Evolutionary conservation across 2,329 filamentous ascomycete genomes (phyloP).

Genomic region (Alternaria atra): DNA sequence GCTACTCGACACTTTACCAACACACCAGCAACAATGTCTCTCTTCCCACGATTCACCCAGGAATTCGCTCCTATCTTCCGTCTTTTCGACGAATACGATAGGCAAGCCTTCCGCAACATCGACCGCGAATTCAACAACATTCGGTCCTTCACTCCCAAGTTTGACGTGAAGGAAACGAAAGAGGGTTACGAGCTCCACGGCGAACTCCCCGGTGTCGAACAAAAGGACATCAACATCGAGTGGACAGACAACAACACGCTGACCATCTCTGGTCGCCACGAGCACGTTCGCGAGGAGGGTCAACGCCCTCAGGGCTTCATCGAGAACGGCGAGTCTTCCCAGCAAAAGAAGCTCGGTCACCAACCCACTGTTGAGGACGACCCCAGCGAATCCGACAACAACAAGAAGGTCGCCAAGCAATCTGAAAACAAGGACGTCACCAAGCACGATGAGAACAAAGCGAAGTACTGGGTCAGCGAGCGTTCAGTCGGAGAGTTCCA

Average conservation of each 20-base stretch:
- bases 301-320: slow-evolving; percentile 59
- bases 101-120: slow-evolving; percentile 41
- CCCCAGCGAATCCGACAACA: slow-evolving; percentile 32
- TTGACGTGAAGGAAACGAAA: slow-evolving; percentile 77
- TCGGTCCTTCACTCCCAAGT: slow-evolving; percentile 75
- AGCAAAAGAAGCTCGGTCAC: slow-evolving; percentile 36
- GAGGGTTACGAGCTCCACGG: slow-evolving; percentile 78
- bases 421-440: slow-evolving; percentile 50
- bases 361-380: slow-evolving; percentile 74
- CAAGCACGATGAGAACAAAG: slow-evolving; percentile 57
- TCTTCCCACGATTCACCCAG: slow-evolving; percentile 54
- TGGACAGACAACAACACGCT: slow-evolving; percentile 81
- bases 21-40: slow-evolving; percentile 49
- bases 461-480: slow-evolving; percentile 75
- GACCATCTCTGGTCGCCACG: slow-evolving; percentile 73
- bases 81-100: slow-evolving; percentile 59
- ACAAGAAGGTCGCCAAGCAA: slow-evolving; percentile 37
- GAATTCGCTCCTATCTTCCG: slow-evolving; percentile 58
- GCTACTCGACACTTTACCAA: slow-evolving; percentile 31
- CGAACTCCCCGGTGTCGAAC: slow-evolving; percentile 78
- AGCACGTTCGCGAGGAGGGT: slow-evolving; percentile 69
- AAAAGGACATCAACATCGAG: slow-evolving; percentile 78
- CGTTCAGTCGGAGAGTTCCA: slow-evolving; percentile 68
- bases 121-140: slow-evolving; percentile 41
- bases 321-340: slow-evolving; percentile 48